Evolutionary conservation across 2,329 filamentous ascomycete genomes (phyloP), one percentile per base, ranked within the genome.

Genomic region (Neonectria faginata): DNA sequence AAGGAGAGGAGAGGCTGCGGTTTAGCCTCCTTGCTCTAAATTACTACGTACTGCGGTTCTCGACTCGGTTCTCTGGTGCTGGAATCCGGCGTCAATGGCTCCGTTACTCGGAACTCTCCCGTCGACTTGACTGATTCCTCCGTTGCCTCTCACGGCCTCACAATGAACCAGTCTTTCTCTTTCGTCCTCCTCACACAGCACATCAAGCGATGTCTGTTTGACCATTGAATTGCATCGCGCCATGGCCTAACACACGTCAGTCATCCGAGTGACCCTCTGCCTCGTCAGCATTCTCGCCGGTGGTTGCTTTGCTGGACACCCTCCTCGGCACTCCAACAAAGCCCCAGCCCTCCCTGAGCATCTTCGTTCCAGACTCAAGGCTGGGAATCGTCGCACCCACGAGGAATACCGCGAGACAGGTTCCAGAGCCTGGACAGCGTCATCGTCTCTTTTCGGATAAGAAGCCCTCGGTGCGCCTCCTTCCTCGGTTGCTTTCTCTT

Each of bases 291-390:
- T 69, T 73, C 69, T 68, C 60, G 27, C 52, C 52, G 57, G 67
- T 61, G 66, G 60, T 57, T 54, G 54, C 39, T 42, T 18, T 5
- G n/a, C 8, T 52, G 36, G 59, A 63, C 66, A 59, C 44, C 62
- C 67, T 56, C 57, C 52, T 25, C 67, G 64, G 33, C 36, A 44
- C 36, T 31, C 27, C 41, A 47, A 60, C 52, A 62, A 18, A 54
- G 52, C 65, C 52, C 58, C 67, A 70, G 69, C 69, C 70, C 51
- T 66, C 22, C 66, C 60, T 67, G 55, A 68, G 66, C 57, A 73
- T 70, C 57, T 67, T 53, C 59, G 60, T 56, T 62, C 69, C 54
- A 62, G 39, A 52, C 44, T 64, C 60, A 66, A 66, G 50, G 55
- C 47, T 60, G 33, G 54, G 45, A 48, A 57, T 22, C 39, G n/a